These are phyloP conservation scores for Podila minutissima DNA, from an alignment of 192 early-diverging fungal genomes.

Conservation along the genomic window DNA sequence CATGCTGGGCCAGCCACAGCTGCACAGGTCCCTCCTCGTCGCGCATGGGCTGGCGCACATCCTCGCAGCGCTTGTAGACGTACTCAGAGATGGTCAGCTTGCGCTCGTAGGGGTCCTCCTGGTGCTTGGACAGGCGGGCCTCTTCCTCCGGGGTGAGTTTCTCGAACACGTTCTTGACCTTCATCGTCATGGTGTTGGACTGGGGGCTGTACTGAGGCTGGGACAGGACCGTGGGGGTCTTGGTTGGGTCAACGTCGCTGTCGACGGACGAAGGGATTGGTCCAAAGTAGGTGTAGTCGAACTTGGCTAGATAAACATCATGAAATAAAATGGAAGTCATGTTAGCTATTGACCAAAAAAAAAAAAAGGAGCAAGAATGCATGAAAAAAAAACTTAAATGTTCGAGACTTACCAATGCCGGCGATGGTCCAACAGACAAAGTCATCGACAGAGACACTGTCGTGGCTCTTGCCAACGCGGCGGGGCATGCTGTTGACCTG, in stretches of 20 bases:
- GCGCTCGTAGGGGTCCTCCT: conserved; percentile 45
- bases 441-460: conserved; percentile 63
- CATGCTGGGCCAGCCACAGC: conserved; percentile 51
- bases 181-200: conserved; percentile 49
- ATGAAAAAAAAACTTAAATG: conserved; percentile 17
- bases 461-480: conserved; percentile 22
- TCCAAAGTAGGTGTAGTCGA: conserved; percentile 57
- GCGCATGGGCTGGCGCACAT: conserved; percentile 44
- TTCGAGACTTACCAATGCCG: conserved; percentile 70
- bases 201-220: conserved; percentile 31
- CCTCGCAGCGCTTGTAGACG: conserved; percentile 51
- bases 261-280: conserved; percentile 43
- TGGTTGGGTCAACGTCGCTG: conserved; percentile 38
- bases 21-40: conserved; percentile 49
- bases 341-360: too few species aligned
- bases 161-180: conserved; percentile 53
- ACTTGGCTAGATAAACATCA: conserved; percentile 37
- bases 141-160: conserved; percentile 28
- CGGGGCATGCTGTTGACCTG: conserved; percentile 25
- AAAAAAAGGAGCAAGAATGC: too few species aligned
- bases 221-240: conserved; percentile 36
- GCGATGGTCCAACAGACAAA: conserved; percentile 90
- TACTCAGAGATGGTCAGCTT: conserved; percentile 38
- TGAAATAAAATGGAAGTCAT: conserved; percentile 2
- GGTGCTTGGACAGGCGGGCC: conserved; percentile 16